Conservation (phyloP, 768 basidiomycete genomes). For the Daedaleopsis nitida region DNA sequence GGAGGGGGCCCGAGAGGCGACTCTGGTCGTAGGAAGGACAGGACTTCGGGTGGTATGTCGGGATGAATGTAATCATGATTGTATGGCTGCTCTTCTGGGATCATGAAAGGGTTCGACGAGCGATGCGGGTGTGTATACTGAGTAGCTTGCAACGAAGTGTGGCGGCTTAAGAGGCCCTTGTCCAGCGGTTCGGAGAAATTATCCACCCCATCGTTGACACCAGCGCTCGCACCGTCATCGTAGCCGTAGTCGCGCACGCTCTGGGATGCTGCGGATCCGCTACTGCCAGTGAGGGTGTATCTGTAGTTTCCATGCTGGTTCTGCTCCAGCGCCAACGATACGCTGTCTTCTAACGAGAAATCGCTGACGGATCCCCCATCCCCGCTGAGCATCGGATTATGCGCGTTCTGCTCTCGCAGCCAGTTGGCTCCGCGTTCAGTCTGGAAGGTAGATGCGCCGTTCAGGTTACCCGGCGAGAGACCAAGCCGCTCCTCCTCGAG, state of each 20-base stretch:
- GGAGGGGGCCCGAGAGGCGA: slow-evolving; percentile 65
- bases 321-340: slow-evolving; percentile 61
- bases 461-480: slow-evolving; percentile 35
- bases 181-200: slow-evolving; percentile 15
- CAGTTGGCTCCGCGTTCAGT: slow-evolving; percentile 76
- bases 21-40: slow-evolving; percentile 42
- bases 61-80: slow-evolving; percentile 30
- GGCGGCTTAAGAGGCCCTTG: slow-evolving; percentile 45
- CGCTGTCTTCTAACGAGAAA: slow-evolving; percentile 45
- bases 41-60: slow-evolving; percentile 51
- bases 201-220: slow-evolving; percentile 28
- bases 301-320: slow-evolving; percentile 74
- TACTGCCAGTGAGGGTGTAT: slow-evolving; percentile 64
- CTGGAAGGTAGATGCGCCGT: slow-evolving; percentile 45
- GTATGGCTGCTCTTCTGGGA: slow-evolving; percentile 21
- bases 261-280: slow-evolving; percentile 50
- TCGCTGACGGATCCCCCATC: slow-evolving; percentile 57
- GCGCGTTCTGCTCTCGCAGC: slow-evolving; percentile 80
- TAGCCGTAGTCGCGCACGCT: slow-evolving; percentile 53
- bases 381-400: slow-evolving; percentile 66
- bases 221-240: slow-evolving; percentile 46
- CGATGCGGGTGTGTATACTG: slow-evolving; percentile 22
- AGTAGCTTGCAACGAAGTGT: slow-evolving; percentile 58
- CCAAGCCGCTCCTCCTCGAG: slow-evolving; percentile 41
- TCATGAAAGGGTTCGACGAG: slow-evolving; percentile 17